Conservation (phyloP, 306 rosid species). For the Cyclanthera cordifolia region DNA sequence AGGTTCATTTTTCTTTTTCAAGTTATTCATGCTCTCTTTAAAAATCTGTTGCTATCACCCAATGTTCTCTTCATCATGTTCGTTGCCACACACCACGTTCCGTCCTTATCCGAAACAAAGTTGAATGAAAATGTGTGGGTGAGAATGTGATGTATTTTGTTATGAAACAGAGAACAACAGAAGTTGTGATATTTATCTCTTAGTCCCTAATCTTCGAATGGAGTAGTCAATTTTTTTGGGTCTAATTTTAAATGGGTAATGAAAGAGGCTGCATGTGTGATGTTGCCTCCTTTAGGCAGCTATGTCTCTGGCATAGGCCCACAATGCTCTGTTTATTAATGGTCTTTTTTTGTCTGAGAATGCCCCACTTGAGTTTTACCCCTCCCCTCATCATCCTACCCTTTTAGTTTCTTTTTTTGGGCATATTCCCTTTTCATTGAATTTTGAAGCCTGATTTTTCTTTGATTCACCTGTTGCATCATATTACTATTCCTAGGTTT, state of each 20-base stretch:
- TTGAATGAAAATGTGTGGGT: background rate
- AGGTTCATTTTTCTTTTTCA: background rate
- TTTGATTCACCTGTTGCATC: slow-evolving; percentile 30
- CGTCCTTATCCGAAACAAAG: slow-evolving; percentile 10
- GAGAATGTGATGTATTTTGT: background rate
- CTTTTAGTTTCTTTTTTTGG: slow-evolving; percentile 7
- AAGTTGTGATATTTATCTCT: background rate
- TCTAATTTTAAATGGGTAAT: background rate
- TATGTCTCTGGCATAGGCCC: slow-evolving; percentile 29
- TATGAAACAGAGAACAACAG: background rate
- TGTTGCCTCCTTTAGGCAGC: slow-evolving; percentile 19
- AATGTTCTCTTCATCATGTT: background rate
- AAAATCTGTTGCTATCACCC: slow-evolving; percentile 4
- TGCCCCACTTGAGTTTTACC: slow-evolving; percentile 24
- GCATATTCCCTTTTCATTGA: slow-evolving; percentile 9
- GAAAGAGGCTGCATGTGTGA: slow-evolving; percentile 24
- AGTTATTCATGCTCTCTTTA: background rate
- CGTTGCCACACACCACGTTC: slow-evolving; percentile 7
- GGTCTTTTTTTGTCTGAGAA: slow-evolving; percentile 30
- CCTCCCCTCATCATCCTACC: background rate
- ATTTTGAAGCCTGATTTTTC: slow-evolving; percentile 19
- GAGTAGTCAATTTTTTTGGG: background rate
- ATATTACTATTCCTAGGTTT: slow-evolving; percentile 24
- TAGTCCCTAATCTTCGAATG: slow-evolving; percentile 9
- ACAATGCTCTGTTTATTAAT: slow-evolving; percentile 25